These are phyloP conservation scores for Sarcodon sp. DNA, from an alignment of 768 basidiomycete species.

Conservation along the genomic window DNA sequence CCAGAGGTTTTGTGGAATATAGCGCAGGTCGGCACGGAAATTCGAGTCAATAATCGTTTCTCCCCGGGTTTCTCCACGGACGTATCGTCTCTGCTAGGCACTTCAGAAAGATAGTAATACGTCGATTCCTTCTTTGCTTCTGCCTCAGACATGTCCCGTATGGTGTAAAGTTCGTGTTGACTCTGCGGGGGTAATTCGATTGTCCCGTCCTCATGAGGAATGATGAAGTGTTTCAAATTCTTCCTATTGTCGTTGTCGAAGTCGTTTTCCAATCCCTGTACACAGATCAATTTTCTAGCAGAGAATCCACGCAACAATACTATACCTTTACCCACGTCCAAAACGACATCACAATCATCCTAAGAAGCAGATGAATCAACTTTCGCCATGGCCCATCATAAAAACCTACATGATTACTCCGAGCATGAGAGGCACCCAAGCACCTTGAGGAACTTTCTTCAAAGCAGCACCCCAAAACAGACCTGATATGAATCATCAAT, in stretches of 20 bases:
- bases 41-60: constrained; percentile 21
- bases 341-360: constrained; percentile 35
- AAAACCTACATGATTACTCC: constrained; percentile 32
- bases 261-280: constrained; percentile 36
- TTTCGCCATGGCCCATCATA: not conserved
- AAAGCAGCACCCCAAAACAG: constrained; percentile 56
- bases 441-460: constrained; percentile 35
- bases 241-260: constrained; percentile 46
- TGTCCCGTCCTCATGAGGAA: constrained; percentile 15
- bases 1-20: constrained; percentile 44
- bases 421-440: constrained; percentile 54
- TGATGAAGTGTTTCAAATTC: constrained; percentile 43
- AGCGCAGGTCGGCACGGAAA: constrained; percentile 30
- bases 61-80: constrained; percentile 5
- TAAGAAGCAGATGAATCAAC: constrained; percentile 7
- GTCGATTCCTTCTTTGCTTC: constrained; percentile 2
- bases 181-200: not conserved
- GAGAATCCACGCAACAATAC: not conserved
- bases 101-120: constrained; percentile 14
- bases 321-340: constrained; percentile 55
- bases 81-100: not conserved
- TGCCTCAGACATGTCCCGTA: not conserved
- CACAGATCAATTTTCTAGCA: not conserved
- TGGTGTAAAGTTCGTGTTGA: not conserved
- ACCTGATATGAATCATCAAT: constrained; percentile 8